phyloP scores from a whole-genome alignment of 805 yeast species.

The Saturnispora serradocipensis region DNA sequence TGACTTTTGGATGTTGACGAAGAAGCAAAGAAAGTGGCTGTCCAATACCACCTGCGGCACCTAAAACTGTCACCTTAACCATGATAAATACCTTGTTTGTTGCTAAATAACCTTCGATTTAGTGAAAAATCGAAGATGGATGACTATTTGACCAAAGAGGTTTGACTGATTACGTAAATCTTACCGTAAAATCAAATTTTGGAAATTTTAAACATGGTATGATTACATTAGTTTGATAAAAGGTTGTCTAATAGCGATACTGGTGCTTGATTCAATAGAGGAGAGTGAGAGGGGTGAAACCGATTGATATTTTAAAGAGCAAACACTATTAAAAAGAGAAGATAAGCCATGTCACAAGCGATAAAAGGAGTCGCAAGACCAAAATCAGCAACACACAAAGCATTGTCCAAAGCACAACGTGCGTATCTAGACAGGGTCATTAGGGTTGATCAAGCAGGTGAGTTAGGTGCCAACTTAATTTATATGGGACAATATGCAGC shows the following conservation, averaged over 20 bases:
- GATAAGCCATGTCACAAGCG: background rate
- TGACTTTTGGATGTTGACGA: conserved; percentile 82
- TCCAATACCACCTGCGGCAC: conserved; percentile 95
- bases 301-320: background rate
- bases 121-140: background rate
- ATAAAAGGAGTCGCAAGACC: conserved; percentile 2
- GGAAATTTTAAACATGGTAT: background rate
- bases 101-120: background rate
- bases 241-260: background rate
- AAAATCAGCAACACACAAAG: conserved; percentile 20
- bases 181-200: background rate
- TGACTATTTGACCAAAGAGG: background rate
- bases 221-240: background rate
- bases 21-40: conserved; percentile 76
- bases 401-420: conserved; percentile 41
- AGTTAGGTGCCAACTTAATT: conserved; percentile 88
- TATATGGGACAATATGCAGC: conserved; percentile 86
- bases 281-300: background rate
- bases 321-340: background rate
- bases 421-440: conserved; percentile 68
- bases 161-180: background rate
- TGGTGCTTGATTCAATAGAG: background rate
- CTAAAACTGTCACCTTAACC: conserved; percentile 62
- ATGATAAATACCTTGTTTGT: background rate
- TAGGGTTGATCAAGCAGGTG: conserved; percentile 97